Percentiles rank a stretch among this genome's conserved stretches.
Conservation (phyloP, 2,329 filamentous ascomycete genomes). For the Clonostachys byssicola region DNA sequence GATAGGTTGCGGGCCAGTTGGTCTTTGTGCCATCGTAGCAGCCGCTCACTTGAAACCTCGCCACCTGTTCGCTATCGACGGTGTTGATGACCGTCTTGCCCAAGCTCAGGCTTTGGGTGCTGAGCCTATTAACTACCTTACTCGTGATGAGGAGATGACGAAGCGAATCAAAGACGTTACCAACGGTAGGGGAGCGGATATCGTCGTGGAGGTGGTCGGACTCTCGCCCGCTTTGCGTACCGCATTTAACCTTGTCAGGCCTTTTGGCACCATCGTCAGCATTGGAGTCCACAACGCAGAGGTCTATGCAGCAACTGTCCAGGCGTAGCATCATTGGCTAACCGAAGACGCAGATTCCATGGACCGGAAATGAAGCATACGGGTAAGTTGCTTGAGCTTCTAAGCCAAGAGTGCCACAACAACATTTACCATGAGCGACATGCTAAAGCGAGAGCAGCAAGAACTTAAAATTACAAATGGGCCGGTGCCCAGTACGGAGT, state of each 20-base stretch:
- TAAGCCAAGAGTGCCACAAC: no score
- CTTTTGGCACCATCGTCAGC: constrained; percentile 70
- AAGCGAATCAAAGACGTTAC: constrained; percentile 71
- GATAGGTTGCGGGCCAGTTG: constrained; percentile 82
- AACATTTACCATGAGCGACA: no score
- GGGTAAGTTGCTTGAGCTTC: no score
- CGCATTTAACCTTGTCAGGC: constrained; percentile 66
- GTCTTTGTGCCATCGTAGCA: constrained; percentile 67
- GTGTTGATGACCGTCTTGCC: constrained; percentile 69
- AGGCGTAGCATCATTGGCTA: no score
- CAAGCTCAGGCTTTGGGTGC: constrained; percentile 74
- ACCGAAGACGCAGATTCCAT: no score
- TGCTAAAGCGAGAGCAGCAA: no score
- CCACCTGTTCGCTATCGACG: constrained; percentile 75
- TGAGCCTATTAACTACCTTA: constrained; percentile 76
- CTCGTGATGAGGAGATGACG: constrained; percentile 55
- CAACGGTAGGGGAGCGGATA: constrained; percentile 77
- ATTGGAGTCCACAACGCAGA: constrained; percentile 74
- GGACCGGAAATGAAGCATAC: constrained; percentile 30
- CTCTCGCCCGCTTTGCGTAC: constrained; percentile 64
- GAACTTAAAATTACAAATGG: constrained; percentile 72
- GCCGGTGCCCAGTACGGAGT: constrained; percentile 66
- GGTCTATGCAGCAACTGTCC: no score
- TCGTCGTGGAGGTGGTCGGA: constrained; percentile 77
- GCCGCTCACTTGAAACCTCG: constrained; percentile 67